Conservation (phyloP, 331 rosid genomes). For the Pyrus hybrid region DNA sequence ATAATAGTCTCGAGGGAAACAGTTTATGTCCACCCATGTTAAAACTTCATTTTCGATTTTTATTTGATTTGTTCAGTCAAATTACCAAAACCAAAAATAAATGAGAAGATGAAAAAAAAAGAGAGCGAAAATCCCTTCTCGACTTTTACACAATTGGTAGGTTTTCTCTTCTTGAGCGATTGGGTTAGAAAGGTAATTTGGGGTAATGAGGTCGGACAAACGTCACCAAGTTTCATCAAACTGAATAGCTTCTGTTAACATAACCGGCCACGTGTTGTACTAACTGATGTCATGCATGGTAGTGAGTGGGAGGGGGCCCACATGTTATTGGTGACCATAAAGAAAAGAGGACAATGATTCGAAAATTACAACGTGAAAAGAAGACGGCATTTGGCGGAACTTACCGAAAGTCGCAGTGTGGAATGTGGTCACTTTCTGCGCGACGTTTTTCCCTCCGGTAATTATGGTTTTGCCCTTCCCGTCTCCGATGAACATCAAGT, state of each 20-base stretch:
- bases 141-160: background rate
- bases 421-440: constrained; percentile 49
- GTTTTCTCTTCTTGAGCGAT: background rate
- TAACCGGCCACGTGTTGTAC: constrained; percentile 35
- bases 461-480: constrained; percentile 75
- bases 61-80: background rate
- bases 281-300: background rate
- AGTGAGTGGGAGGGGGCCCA: background rate
- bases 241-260: background rate
- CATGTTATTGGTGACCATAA: too few relatives aligned
- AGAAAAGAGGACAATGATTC: background rate
- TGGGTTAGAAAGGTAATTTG: background rate
- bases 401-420: constrained; percentile 93
- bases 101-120: accelerated
- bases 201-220: background rate
- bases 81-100: background rate
- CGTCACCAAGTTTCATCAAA: constrained; percentile 2
- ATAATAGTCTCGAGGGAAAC: too few relatives aligned
- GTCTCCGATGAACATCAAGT: constrained; percentile 83
- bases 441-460: constrained; percentile 50
- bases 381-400: background rate
- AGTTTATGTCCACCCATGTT: background rate
- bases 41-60: too few relatives aligned
- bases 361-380: background rate
- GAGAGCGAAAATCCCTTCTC: background rate